phyloP scores from a whole-genome alignment of 2,329 filamentous ascomycete genomes.

The Septoria petroselini region DNA sequence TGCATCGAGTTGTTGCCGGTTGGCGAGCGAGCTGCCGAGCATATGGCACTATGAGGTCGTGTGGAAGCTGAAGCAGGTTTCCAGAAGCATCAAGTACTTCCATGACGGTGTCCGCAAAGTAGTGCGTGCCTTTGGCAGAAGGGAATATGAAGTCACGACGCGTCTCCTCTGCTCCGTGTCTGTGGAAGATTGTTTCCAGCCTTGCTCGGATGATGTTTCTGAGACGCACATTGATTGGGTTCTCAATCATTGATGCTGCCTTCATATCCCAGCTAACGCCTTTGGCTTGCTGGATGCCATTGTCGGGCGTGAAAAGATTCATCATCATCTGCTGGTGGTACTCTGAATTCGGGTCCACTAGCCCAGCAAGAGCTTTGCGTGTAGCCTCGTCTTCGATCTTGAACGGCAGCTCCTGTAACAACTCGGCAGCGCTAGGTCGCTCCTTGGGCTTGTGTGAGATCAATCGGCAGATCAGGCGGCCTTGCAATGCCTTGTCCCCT shows the following conservation, averaged over 20 bases:
- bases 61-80: conserved; percentile 89
- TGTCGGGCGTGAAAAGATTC: conserved; percentile 69
- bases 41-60: conserved; percentile 84
- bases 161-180: conserved; percentile 83
- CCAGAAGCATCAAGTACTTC: conserved; percentile 79
- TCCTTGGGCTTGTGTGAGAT: conserved; percentile 79
- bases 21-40: conserved; percentile 78
- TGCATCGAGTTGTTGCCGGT: conserved; percentile 64
- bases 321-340: conserved; percentile 87
- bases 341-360: conserved; percentile 78
- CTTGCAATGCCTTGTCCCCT: conserved; percentile 66
- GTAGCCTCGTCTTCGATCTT: conserved; percentile 93
- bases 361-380: conserved; percentile 72
- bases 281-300: conserved; percentile 63
- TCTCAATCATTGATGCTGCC: conserved; percentile 22
- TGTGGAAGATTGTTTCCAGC: conserved; percentile 74
- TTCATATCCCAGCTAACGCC: conserved; percentile 57
- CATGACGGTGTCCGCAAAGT: conserved; percentile 71
- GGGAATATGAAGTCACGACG: conserved; percentile 75
- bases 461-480: conserved; percentile 73
- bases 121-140: conserved; percentile 56
- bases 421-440: conserved; percentile 75
- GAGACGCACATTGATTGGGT: conserved; percentile 27
- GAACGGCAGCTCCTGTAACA: conserved; percentile 80
- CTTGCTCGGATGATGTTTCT: conserved; percentile 64